Evolutionary conservation across 352 stramenopile species (phyloP), one percentile per base, ranked within the genome.

Genomic region (Pythium oligandrum): DNA sequence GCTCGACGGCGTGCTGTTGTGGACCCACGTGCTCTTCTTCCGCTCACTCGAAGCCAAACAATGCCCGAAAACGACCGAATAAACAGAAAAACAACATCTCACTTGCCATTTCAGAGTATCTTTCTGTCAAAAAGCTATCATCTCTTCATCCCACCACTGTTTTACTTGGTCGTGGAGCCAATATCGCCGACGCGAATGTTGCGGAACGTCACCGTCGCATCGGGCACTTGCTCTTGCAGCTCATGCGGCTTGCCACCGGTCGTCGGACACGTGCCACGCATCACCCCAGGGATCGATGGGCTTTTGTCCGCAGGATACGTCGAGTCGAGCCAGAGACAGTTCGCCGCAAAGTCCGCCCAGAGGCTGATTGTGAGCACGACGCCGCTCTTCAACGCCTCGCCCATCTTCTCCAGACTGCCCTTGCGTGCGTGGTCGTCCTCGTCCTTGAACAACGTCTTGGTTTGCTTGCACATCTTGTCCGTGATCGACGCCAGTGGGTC

Each of bases 121-220:
- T 35, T 7, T 36, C 12, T 26, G 17, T 26, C 17, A 26, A 26
- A 26, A 26, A 10, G n/a, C 5, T 26, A 12, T 31, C 26, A 35
- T 44, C 39, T 26, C 44, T 32, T 26, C 17, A 48, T 7, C 6
- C 4, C 7, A 35, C 32, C 10, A 54, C 31, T 40, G 47, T 30
- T n/a, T 40, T 33, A 3, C 12, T 36, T 57, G 46, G 46, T 59
- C 26, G 74, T 86, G 9, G 75, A 78, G 44, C 59, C 74, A 40
- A 91, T 81, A 51, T 87, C 73, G 34, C 81, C 81, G 10, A 88
- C 66, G 33, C 73, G 74, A 49, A 91, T 86, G 66, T 88, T 87
- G 66, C 73, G 76, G 65, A 79, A 90, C 59, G 73, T 83, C 44
- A 88, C 72, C 2, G 57, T 80, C 31, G 80, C 78, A 49, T 86